Conservation (phyloP, 2,329 filamentous ascomycete species). For the Claviceps citrina region DNA sequence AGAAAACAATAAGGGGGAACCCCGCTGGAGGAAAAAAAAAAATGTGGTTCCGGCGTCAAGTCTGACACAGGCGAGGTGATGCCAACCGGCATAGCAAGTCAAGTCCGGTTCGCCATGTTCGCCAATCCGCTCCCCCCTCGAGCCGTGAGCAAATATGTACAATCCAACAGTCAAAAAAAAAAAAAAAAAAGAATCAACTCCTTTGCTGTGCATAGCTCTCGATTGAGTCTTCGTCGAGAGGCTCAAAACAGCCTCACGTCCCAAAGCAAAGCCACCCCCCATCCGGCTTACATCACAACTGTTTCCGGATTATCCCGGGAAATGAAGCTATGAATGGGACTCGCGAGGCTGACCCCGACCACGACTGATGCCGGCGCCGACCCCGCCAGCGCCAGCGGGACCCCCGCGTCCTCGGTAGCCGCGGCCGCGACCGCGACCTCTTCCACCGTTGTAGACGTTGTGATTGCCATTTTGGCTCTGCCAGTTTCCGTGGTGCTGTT, state of each 20-base stretch:
- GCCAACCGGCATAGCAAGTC: conserved; percentile 12
- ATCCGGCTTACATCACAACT: conserved; percentile 12
- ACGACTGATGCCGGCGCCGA: conserved; percentile 17
- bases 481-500: conserved; percentile 25
- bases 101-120: conserved; percentile 19
- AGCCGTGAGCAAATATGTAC: conserved; percentile 24
- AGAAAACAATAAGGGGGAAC: not conserved
- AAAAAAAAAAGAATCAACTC: conserved; percentile 5
- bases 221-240: not conserved
- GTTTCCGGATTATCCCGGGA: conserved; percentile 11
- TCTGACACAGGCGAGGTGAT: not conserved
- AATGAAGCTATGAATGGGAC: conserved; percentile 18
- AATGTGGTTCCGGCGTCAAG: conserved; percentile 1
- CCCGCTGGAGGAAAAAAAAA: not conserved
- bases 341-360: conserved; percentile 23
- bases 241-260: not conserved
- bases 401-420: conserved; percentile 25
- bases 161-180: conserved; percentile 22
- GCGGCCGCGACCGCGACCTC: conserved; percentile 23
- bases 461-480: conserved; percentile 25
- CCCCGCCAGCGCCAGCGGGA: conserved; percentile 7
- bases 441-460: conserved; percentile 18
- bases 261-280: conserved; percentile 7
- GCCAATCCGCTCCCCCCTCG: conserved; percentile 20
- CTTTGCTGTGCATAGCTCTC: not conserved